These are phyloP conservation scores for Cymodocea nodosa DNA, from an alignment of 116 monocot genomes.

Conservation along the genomic window DNA sequence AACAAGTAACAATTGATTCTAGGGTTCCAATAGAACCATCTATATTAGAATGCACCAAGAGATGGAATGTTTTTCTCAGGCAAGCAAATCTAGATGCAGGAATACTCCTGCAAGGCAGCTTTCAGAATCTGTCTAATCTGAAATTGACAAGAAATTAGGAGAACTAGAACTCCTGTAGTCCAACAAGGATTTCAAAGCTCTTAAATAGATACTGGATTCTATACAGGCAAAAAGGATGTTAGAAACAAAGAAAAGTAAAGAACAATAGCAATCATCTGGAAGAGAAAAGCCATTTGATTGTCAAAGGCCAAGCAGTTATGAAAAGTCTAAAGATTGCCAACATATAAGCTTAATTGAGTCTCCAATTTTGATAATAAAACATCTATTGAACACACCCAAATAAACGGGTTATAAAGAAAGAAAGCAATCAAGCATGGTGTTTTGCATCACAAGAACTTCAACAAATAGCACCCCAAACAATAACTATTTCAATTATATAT, in stretches of 20 bases:
- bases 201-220: slow-evolving; percentile 84
- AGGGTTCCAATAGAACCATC: slow-evolving; percentile 50
- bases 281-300: background rate
- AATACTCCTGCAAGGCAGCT: slow-evolving; percentile 19
- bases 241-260: slow-evolving; percentile 27
- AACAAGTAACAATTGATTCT: slow-evolving; percentile 18
- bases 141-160: slow-evolving; percentile 60
- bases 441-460: too few species aligned
- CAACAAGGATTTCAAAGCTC: slow-evolving; percentile 76
- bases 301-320: background rate
- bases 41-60: slow-evolving; percentile 65
- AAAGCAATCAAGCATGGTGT: too few species aligned
- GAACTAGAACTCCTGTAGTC: slow-evolving; percentile 62
- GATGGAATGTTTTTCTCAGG: slow-evolving; percentile 10
- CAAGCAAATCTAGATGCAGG: slow-evolving; percentile 2
- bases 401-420: too few species aligned
- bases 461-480: too few species aligned
- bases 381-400: too few species aligned
- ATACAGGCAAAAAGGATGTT: slow-evolving; percentile 66
- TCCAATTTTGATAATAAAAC: slow-evolving; percentile 83
- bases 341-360: slow-evolving; percentile 27
- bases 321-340: background rate
- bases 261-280: background rate
- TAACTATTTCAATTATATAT: too few species aligned
- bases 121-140: slow-evolving; percentile 41